phyloP scores from a whole-genome alignment of 2,329 filamentous ascomycete species.

The Paecilomyces sp. region DNA sequence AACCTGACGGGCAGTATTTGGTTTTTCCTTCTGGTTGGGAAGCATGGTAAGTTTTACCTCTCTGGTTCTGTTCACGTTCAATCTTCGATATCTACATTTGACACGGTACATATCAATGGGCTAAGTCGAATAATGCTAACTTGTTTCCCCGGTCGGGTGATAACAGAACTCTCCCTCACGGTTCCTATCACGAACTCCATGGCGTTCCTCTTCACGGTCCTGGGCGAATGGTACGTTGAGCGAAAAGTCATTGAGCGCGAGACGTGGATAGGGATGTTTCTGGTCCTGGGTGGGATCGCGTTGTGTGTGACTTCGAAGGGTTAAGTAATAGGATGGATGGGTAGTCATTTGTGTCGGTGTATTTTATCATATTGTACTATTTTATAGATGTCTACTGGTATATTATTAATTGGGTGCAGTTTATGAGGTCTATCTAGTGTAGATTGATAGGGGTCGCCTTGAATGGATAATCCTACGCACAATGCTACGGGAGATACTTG shows the following conservation, averaged over 20 bases:
- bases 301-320: constrained; percentile 63
- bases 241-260: constrained; percentile 82
- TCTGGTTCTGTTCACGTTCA: neutral
- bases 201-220: constrained; percentile 90
- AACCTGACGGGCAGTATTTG: constrained; percentile 91
- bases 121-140: neutral
- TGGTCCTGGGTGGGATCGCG: constrained; percentile 73
- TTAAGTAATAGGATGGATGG: neutral
- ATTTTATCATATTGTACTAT: neutral
- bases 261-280: constrained; percentile 72
- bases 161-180: constrained; percentile 76
- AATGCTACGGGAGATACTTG: neutral
- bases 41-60: constrained; percentile 61
- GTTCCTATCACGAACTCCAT: constrained; percentile 92
- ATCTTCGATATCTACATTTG: neutral
- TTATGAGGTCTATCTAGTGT: neutral
- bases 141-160: neutral
- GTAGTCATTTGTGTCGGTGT: too few species aligned
- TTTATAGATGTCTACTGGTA: neutral
- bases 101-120: neutral
- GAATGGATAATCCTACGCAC: neutral
- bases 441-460: neutral
- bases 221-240: constrained; percentile 93
- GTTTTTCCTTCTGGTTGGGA: constrained; percentile 92
- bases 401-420: neutral